Base-by-base conservation (phyloP, 352 stramenopile genomes). In the Pythium angustatum region DNA sequence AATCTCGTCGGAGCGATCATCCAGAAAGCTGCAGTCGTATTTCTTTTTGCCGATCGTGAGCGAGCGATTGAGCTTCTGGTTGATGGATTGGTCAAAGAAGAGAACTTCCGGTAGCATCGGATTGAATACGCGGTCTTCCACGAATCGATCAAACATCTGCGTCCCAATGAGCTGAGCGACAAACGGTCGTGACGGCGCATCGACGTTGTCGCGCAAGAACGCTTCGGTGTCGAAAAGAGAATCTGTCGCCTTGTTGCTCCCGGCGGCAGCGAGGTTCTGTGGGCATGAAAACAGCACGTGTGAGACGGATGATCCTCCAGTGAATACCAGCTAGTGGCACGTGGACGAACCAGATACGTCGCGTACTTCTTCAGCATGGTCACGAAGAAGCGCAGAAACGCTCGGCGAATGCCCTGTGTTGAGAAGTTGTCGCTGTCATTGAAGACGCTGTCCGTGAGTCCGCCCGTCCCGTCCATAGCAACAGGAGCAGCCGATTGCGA, bases 71-170 rank as follows among this genome's bases (percentile, higher is more conserved):
- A 92, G 80, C 63, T 94, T 94, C 58, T 91, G 82, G 54, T 88
- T 91, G 61, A 94, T 94, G 10, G 85, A 92, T 62, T 92, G 82
- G 45, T 94, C 85, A 50, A 94, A 94, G 68, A 94, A 94, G 4
- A 86, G 51, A 47, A 94, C 85, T 63, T 94, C 82, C 1, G 83
- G 68, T 31, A 91, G 69, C 36, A 77, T 64, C 21, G 79, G 70
- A 59, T 79, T 88, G 48, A 88, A 83, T 21, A 88, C 72, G 17
- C 85, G 80, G 45, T 94, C 85, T 75, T 92, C 81, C 54, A 89
- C 79, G 51, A 94, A 94, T 3, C 85, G 83, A 62, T 93, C 79
- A 61, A 94, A 94, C 83, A 94, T 93, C 51, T 94, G 85, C 8
- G 85, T 92, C 27, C 51, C 70, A 26, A 92, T 77, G 27, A 94